Evolutionary conservation across 345 rosid species (phyloP).

Genomic region (Eucalyptus leucophloia): DNA sequence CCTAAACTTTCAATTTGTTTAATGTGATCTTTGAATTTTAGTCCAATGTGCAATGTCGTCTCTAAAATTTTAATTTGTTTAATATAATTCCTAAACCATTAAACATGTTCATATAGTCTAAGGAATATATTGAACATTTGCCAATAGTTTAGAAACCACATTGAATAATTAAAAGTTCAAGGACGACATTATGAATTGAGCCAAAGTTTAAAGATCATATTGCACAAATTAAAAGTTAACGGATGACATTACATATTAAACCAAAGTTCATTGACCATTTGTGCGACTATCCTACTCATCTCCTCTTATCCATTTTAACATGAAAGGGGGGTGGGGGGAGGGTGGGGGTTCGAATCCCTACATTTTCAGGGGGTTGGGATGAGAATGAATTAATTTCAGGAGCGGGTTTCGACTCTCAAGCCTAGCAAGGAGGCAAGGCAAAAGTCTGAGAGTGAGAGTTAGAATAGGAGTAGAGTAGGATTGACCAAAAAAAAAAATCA

Average conservation of each 20-base stretch:
- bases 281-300: not conserved
- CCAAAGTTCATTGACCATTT: not conserved
- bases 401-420: rapidly evolving
- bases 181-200: not conserved
- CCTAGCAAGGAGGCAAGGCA: rapidly evolving
- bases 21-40: too few relatives aligned
- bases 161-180: not conserved
- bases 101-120: too few relatives aligned
- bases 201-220: too few relatives aligned
- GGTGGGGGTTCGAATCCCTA: too few relatives aligned
- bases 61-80: too few relatives aligned
- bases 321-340: too few relatives aligned
- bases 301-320: not conserved
- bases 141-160: not conserved
- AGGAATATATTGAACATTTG: not conserved
- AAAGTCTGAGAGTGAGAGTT: too few relatives aligned
- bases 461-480: too few relatives aligned
- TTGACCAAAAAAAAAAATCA: too few relatives aligned
- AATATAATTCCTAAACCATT: not conserved
- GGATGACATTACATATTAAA: not conserved
- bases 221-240: too few relatives aligned
- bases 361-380: too few relatives aligned
- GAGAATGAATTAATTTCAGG: too few relatives aligned
- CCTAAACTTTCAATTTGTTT: not conserved
- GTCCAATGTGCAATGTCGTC: not conserved